A percentile compares a stretch with the other conserved stretches of the same genome.
These are phyloP conservation scores for Emergomyces pasteurianus DNA, from an alignment of 2,329 filamentous ascomycete species.

Conservation along the genomic window DNA sequence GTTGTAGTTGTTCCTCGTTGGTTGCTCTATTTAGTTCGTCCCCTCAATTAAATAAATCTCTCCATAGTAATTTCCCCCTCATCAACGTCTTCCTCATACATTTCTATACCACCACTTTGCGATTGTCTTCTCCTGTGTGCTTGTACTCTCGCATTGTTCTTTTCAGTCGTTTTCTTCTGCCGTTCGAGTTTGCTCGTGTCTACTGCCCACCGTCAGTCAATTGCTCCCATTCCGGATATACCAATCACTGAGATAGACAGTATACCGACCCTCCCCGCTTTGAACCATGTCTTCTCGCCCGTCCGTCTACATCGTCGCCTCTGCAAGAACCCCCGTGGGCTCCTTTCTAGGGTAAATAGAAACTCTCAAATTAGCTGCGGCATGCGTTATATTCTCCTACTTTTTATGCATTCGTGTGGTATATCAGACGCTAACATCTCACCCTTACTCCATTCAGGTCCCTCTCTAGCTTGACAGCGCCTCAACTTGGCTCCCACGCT, in stretches of 20 bases:
- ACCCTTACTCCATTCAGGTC: conserved; percentile 46
- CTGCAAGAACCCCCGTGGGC: conserved; percentile 79
- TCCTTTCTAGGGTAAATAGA: conserved; percentile 75
- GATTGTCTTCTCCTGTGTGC: not conserved
- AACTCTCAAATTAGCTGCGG: conserved; percentile 1
- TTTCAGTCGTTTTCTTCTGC: not conserved
- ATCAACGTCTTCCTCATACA: not conserved
- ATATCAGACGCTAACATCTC: conserved; percentile 1
- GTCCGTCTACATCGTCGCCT: conserved; percentile 91
- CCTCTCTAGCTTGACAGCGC: conserved; percentile 73
- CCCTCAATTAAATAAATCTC: no score
- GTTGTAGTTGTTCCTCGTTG: no score
- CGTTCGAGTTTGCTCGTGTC: not conserved
- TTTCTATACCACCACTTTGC: not conserved
- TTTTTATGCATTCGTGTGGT: not conserved
- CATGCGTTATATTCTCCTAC: not conserved
- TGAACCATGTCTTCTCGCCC: conserved; percentile 48
- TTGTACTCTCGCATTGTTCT: not conserved
- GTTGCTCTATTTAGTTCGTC: not conserved
- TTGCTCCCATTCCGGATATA: not conserved
- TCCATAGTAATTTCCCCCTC: not conserved
- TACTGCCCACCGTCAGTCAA: not conserved
- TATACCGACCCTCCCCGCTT: not conserved
- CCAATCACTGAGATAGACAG: not conserved
- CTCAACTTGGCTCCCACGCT: conserved; percentile 76